Conservation (phyloP, 352 stramenopile species). For the Phytophthora pseudosyringae region DNA sequence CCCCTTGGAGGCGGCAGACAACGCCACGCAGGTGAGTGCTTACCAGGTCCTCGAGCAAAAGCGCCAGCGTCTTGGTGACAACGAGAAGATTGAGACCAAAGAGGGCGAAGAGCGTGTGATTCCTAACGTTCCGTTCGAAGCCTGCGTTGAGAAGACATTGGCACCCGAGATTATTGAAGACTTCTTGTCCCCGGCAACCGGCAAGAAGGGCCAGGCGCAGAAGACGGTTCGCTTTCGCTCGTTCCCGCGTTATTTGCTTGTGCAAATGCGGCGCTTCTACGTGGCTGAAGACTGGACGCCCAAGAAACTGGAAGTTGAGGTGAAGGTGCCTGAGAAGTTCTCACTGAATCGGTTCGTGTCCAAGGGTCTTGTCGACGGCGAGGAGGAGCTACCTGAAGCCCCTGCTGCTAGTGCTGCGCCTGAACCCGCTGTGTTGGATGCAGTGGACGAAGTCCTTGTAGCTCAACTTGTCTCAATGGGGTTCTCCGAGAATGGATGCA, state of each 20-base stretch:
- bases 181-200: constrained; percentile 79
- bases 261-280: constrained; percentile 98
- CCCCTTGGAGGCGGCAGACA: constrained; percentile 85
- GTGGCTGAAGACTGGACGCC: constrained; percentile 96
- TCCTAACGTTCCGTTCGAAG: constrained; percentile 93
- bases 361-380: constrained; percentile 78
- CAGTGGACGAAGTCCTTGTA: constrained; percentile 92
- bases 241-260: constrained; percentile 96
- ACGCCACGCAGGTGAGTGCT: constrained; percentile 83
- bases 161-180: constrained; percentile 93
- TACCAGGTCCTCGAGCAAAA: constrained; percentile 90
- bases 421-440: constrained; percentile 38
- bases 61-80: constrained; percentile 84
- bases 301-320: constrained; percentile 97
- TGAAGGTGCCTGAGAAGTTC: constrained; percentile 95
- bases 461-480: constrained; percentile 98
- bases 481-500: constrained; percentile 98
- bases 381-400: constrained; percentile 90
- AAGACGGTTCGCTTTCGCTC: constrained; percentile 91
- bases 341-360: constrained; percentile 84
- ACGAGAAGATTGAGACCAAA: constrained; percentile 38
- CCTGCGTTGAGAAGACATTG: constrained; percentile 94
- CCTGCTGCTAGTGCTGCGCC: neutral
- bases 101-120: constrained; percentile 80
- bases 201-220: constrained; percentile 78